Conservation (phyloP, 768 basidiomycete genomes). For the Leccinum ochraceum region DNA sequence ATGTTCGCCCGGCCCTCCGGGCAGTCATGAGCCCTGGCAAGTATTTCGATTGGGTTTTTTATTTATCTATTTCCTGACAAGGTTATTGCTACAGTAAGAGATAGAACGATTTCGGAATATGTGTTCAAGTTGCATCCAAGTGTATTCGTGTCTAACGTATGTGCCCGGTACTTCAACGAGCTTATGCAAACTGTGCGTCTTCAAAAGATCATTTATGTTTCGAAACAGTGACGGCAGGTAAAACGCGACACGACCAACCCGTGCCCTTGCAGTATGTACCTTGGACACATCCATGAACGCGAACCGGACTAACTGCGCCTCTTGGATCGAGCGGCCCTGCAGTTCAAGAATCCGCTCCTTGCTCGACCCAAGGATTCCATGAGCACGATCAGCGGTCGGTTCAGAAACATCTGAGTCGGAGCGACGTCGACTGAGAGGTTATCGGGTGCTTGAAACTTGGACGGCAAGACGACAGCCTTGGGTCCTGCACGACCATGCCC, state of each 20-base stretch:
- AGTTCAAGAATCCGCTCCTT: conserved; percentile 35
- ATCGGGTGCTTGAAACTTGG: conserved; percentile 42
- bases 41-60: no score
- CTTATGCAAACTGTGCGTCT: no score
- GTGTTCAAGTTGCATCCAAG: no score
- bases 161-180: no score
- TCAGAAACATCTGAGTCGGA: conserved; percentile 41
- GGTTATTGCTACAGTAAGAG: no score
- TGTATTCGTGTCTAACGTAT: no score
- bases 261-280: conserved; percentile 26
- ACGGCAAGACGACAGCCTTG: conserved; percentile 44
- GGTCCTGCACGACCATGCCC: no score
- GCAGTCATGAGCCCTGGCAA: no score
- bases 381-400: conserved; percentile 49
- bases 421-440: conserved; percentile 40
- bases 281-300: conserved; percentile 25
- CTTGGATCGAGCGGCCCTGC: conserved; percentile 40
- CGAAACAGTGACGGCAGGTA: conserved; percentile 43
- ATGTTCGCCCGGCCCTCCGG: not conserved
- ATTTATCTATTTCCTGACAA: no score
- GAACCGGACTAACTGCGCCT: conserved; percentile 31
- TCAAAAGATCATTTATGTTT: conserved; percentile 35
- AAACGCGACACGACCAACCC: conserved; percentile 46
- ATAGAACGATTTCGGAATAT: no score
- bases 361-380: conserved; percentile 44